A percentile compares a stretch with the other conserved stretches of the same genome.
These are phyloP conservation scores for Daedaleopsis nitida DNA, from an alignment of 768 basidiomycete genomes.

Conservation along the genomic window DNA sequence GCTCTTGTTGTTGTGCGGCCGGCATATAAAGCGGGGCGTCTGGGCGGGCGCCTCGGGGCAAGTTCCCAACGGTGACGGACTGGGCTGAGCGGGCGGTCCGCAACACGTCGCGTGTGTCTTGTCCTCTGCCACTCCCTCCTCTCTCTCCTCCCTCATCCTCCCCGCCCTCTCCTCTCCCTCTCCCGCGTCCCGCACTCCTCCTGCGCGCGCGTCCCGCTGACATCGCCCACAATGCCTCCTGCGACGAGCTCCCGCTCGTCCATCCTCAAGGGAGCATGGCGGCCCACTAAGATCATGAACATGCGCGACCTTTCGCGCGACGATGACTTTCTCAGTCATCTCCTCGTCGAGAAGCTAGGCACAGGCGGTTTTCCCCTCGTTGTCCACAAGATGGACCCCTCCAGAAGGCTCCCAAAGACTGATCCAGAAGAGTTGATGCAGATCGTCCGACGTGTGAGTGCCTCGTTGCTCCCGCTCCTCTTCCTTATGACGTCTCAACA, in stretches of 20 bases:
- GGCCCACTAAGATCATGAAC: slow-evolving; percentile 87
- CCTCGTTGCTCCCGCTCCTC: slow-evolving; percentile 16
- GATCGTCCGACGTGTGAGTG: slow-evolving; percentile 76
- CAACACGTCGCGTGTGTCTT: slow-evolving; percentile 12
- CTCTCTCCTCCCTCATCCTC: slow-evolving; percentile 7
- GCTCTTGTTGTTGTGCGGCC: too few species aligned
- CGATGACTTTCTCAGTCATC: slow-evolving; percentile 88
- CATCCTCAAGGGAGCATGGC: slow-evolving; percentile 49
- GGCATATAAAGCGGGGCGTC: not conserved
- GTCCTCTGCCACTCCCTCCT: slow-evolving; percentile 8
- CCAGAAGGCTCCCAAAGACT: slow-evolving; percentile 76
- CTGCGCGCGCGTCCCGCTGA: slow-evolving; percentile 13
- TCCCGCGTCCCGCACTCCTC: not conserved
- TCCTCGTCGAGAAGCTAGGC: slow-evolving; percentile 87
- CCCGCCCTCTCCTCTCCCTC: slow-evolving; percentile 1
- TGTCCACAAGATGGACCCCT: slow-evolving; percentile 89
- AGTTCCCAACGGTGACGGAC: not conserved
- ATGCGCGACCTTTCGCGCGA: slow-evolving; percentile 88
- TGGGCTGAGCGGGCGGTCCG: not conserved
- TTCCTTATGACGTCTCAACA: slow-evolving; percentile 29
- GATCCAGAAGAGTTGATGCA: slow-evolving; percentile 65
- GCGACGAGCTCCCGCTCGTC: slow-evolving; percentile 26
- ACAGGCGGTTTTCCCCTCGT: slow-evolving; percentile 77
- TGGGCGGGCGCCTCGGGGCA: not conserved
- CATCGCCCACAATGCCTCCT: slow-evolving; percentile 24